Percentiles rank a stretch among this genome's conserved stretches.
These are phyloP conservation scores for Crithidia sp. DNA, from an alignment of 208 protist genomes.

Conservation along the genomic window DNA sequence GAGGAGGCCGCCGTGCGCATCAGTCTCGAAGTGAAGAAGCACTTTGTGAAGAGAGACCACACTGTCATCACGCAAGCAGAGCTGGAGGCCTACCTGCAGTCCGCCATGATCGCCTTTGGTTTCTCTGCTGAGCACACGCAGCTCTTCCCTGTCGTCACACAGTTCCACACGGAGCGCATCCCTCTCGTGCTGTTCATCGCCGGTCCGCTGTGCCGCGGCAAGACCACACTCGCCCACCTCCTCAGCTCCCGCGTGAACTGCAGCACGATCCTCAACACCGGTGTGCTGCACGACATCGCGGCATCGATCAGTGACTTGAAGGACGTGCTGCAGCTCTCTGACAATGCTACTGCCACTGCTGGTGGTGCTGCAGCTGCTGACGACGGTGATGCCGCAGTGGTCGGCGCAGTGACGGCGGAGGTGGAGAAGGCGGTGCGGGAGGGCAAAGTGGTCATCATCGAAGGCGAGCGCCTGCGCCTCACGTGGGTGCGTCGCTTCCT, in stretches of 20 bases:
- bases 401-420: slow-evolving; percentile 35
- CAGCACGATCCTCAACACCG: slow-evolving; percentile 57
- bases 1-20: slow-evolving; percentile 47
- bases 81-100: slow-evolving; percentile 39
- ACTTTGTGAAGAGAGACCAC: slow-evolving; percentile 48
- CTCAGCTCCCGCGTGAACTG: slow-evolving; percentile 54
- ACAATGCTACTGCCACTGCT: neutral
- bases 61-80: slow-evolving; percentile 51
- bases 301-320: slow-evolving; percentile 25
- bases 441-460: slow-evolving; percentile 58
- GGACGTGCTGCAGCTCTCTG: neutral
- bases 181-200: slow-evolving; percentile 59
- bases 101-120: slow-evolving; percentile 36
- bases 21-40: slow-evolving; percentile 62
- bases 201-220: slow-evolving; percentile 43
- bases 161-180: slow-evolving; percentile 54
- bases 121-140: slow-evolving; percentile 31
- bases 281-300: slow-evolving; percentile 49
- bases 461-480: slow-evolving; percentile 51
- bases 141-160: slow-evolving; percentile 51
- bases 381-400: neutral
- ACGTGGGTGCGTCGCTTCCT: slow-evolving; percentile 36
- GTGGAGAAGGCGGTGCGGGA: slow-evolving; percentile 46
- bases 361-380: neutral
- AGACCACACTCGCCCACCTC: slow-evolving; percentile 51